A percentile compares a stretch with the other conserved stretches of the same genome.
Evolutionary conservation across 345 rosid genomes (phyloP).

Genomic region (Citrus maxima): DNA sequence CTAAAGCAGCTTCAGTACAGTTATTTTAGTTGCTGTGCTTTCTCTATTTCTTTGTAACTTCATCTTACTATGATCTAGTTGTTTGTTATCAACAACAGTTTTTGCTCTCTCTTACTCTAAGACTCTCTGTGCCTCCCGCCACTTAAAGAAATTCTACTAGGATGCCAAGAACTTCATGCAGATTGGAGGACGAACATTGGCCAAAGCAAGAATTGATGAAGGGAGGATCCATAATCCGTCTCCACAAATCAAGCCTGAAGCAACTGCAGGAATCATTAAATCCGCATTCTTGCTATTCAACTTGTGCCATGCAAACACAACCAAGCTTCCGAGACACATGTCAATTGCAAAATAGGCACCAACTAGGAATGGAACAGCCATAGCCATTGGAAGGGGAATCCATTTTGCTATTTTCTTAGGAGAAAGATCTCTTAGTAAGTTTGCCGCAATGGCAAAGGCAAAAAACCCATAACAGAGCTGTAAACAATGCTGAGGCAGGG

Average conservation of each 20-base stretch:
- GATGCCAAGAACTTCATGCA: constrained; percentile 63
- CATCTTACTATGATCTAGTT: background rate
- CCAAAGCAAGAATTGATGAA: constrained; percentile 67
- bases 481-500: constrained; percentile 76
- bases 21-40: background rate
- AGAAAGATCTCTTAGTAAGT: constrained; percentile 53
- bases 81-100: background rate
- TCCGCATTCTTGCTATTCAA: constrained; percentile 46
- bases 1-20: background rate
- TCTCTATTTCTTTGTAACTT: background rate
- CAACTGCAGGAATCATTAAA: constrained; percentile 79
- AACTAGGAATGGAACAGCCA: constrained; percentile 94
- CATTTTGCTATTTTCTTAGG: constrained; percentile 57
- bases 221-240: constrained; percentile 96
- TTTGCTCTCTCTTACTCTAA: background rate
- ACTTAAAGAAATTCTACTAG: constrained; percentile 10
- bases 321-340: constrained; percentile 69
- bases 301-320: constrained; percentile 59
- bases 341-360: constrained; percentile 89
- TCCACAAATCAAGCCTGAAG: constrained; percentile 91
- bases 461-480: constrained; percentile 90
- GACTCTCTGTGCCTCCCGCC: background rate
- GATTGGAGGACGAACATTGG: constrained; percentile 70
- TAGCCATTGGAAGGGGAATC: constrained; percentile 93
- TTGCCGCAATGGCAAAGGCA: constrained; percentile 63